Evolutionary conservation across 768 basidiomycete species (phyloP), one percentile per base, ranked within the genome.

Genomic region (Pleurotus cornucopiae): DNA sequence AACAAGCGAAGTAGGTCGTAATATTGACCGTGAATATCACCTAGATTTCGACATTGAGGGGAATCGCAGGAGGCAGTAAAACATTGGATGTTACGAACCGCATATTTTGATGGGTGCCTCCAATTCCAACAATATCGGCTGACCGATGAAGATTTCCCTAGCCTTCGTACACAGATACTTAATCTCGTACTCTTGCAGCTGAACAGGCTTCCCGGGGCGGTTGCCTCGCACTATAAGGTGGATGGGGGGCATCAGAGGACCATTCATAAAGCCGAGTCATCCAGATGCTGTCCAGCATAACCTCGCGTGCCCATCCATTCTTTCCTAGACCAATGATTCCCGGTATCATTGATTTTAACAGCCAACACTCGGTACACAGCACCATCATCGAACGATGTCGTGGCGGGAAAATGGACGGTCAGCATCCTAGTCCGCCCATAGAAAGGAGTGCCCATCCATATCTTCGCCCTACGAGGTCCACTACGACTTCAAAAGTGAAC

Each of bases 81-180:
- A 57, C 14, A 55, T 61, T 9, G 53, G 53, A 54, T 34, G 52
- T 3, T 23, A 77, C 92, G 64, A 62, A 96, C 96, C 96, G 70
- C 97, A 98, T 71, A 99, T 99, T 86, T 99, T 99, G 78, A 99
- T 98, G 64, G 96, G 96, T 51, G 96, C 97, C 73, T 98, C 97
- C 63, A 98, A 79, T 76, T 98, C 96, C 71, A 98, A 82, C 59
- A 98, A 78, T 70, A 98, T 98, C 60, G 96, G 96, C 71, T 99
- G 96, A 75, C 91, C 92, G 76, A 99, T 98, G 78, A 99, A 98
- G 69, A 99, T 98, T 76, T 99, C 97, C 63, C 96, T 82, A 51
- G 95, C 95, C 80, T 93, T 97, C 69, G 94, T 97, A 79, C 96
- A 99, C 61, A 99, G 83, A 72, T 95, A 94, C 73, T 94, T 96